Conservation (phyloP, 257 asterid genomes). For the Rhazya stricta region DNA sequence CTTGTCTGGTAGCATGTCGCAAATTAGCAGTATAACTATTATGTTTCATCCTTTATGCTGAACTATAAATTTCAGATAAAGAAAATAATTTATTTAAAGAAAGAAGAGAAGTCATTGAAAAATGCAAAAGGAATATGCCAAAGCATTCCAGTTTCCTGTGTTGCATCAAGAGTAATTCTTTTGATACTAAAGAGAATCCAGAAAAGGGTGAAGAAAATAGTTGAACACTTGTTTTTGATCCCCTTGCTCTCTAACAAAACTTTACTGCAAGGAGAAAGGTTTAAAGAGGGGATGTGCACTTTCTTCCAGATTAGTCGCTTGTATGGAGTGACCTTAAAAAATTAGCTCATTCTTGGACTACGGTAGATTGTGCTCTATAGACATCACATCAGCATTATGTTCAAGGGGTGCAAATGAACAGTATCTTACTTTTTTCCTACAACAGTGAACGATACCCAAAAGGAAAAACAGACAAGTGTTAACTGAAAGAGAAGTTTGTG, state of each 20-base stretch:
- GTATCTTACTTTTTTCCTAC: not conserved
- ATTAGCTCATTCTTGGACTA: not conserved
- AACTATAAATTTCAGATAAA: not conserved
- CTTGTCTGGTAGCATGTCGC: constrained; percentile 6
- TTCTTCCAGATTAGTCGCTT: not conserved
- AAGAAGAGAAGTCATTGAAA: not conserved
- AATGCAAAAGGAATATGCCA: not conserved
- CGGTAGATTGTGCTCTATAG: not conserved
- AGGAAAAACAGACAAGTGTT: not conserved
- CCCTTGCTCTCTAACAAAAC: not conserved
- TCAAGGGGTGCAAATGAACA: not conserved
- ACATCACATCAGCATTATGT: not conserved
- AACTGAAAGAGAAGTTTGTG: not conserved
- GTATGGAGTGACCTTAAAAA: not conserved
- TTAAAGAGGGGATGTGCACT: not conserved
- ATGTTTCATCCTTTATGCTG: not conserved
- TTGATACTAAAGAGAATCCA: not conserved
- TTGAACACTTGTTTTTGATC: not conserved
- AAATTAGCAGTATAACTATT: not conserved
- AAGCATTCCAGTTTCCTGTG: not conserved
- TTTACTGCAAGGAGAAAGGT: not conserved
- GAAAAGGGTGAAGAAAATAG: not conserved
- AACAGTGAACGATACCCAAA: not conserved
- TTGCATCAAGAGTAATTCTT: not conserved
- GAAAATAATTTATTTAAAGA: not conserved